Evolutionary conservation across 345 rosid genomes (phyloP).

Genomic region (Triadica sebifera): DNA sequence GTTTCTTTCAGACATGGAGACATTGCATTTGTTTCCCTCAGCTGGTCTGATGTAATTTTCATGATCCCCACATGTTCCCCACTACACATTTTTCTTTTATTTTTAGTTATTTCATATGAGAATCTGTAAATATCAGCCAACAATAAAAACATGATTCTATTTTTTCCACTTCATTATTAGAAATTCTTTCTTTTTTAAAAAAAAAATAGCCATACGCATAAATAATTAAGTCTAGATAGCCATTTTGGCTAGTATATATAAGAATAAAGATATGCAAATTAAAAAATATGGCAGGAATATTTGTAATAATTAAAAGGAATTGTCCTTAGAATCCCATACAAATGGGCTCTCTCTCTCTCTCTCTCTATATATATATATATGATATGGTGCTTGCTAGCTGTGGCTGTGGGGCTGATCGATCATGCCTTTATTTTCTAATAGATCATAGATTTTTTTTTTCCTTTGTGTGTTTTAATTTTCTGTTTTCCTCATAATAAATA

Average conservation of each 20-base stretch:
- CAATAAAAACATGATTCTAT: not conserved
- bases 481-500: not conserved
- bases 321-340: not conserved
- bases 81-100: constrained; percentile 4
- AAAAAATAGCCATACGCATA: not conserved
- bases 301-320: not conserved
- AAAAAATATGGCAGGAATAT: not conserved
- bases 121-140: not conserved
- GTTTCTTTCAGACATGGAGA: no score
- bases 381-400: not conserved
- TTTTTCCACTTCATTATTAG: not conserved
- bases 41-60: constrained; percentile 36
- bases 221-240: not conserved
- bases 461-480: no score
- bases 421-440: no score
- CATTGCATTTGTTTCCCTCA: constrained; percentile 30
- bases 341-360: no score
- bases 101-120: not conserved
- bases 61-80: constrained; percentile 43
- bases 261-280: not conserved
- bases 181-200: not conserved
- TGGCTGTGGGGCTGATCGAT: not conserved
- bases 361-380: no score
- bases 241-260: not conserved
- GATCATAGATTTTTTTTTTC: not conserved